phyloP scores from a whole-genome alignment of 169 alveolate genomes.

The Plasmodium ovale region DNA sequence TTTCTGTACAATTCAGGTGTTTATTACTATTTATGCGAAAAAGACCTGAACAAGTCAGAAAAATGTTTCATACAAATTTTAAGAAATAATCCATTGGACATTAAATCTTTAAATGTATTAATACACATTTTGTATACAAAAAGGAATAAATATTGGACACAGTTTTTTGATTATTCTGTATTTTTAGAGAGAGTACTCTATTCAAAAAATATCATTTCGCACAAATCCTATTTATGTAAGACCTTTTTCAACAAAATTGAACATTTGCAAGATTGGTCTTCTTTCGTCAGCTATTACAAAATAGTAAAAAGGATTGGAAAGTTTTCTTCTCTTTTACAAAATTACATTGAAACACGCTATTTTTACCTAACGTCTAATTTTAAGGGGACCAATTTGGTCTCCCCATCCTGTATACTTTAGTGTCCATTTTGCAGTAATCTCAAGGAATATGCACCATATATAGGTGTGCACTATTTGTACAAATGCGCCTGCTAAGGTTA shows the following conservation, averaged over 20 bases:
- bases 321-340: constrained; percentile 7
- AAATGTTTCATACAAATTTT: constrained; percentile 23
- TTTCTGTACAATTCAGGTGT: constrained; percentile 31
- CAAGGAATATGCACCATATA: too few species aligned
- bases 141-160: constrained; percentile 35
- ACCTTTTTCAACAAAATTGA: constrained; percentile 5
- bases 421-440: too few species aligned
- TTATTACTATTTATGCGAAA: constrained; percentile 31
- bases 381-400: not conserved
- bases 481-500: too few species aligned
- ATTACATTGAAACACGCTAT: constrained; percentile 16
- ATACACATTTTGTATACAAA: constrained; percentile 24
- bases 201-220: constrained; percentile 4
- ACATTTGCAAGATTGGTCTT: not conserved
- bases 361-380: not conserved
- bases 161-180: constrained; percentile 53
- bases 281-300: constrained; percentile 15
- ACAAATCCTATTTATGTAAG: constrained; percentile 15
- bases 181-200: constrained; percentile 16
- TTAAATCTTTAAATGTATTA: constrained; percentile 31
- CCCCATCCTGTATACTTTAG: too few species aligned
- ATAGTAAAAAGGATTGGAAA: not conserved
- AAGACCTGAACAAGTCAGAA: constrained; percentile 27
- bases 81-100: constrained; percentile 38
- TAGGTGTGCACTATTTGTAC: too few species aligned